A percentile compares a stretch with the other conserved stretches of the same genome.
Evolutionary conservation across 352 stramenopile species (phyloP).

Genomic region (Phytophthora cryptogea): DNA sequence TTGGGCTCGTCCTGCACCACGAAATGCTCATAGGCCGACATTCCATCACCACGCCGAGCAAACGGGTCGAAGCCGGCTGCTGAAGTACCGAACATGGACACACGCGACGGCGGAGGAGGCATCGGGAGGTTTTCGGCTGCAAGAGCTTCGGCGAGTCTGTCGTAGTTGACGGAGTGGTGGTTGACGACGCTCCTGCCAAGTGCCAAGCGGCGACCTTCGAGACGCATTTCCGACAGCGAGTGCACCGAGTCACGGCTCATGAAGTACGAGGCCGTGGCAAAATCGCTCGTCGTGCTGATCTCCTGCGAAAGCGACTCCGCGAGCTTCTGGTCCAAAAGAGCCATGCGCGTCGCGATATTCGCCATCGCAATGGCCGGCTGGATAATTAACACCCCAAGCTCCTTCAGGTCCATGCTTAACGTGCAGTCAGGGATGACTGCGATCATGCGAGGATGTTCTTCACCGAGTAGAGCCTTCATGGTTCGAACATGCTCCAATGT

Average conservation of each 20-base stretch:
- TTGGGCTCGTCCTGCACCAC: conserved; percentile 51
- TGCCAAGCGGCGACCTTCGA: conserved; percentile 40
- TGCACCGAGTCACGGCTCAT: conserved; percentile 40
- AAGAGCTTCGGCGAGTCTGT: conserved; percentile 44
- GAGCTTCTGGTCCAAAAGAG: conserved; percentile 51
- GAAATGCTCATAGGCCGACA: conserved; percentile 71
- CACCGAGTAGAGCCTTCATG: conserved; percentile 46
- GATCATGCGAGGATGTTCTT: conserved; percentile 58
- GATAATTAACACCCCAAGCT: conserved; percentile 59
- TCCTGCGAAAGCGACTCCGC: conserved; percentile 45
- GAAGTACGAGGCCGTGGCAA: conserved; percentile 60
- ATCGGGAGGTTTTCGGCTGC: conserved; percentile 47
- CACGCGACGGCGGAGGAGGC: conserved; percentile 57
- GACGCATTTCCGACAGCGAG: conserved; percentile 47
- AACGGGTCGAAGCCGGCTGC: conserved; percentile 60
- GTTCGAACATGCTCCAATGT: conserved; percentile 54
- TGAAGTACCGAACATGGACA: conserved; percentile 72
- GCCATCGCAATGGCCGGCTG: conserved; percentile 66
- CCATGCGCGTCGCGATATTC: conserved; percentile 70
- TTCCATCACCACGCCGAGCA: conserved; percentile 31
- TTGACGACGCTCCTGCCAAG: conserved; percentile 62
- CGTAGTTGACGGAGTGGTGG: conserved; percentile 68
- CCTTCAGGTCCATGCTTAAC: conserved; percentile 44
- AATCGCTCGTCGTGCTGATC: conserved; percentile 51
- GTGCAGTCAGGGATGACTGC: conserved; percentile 50